Conservation (phyloP, 108 stramenopile species). For the Fragilariopsis cylindrus region DNA sequence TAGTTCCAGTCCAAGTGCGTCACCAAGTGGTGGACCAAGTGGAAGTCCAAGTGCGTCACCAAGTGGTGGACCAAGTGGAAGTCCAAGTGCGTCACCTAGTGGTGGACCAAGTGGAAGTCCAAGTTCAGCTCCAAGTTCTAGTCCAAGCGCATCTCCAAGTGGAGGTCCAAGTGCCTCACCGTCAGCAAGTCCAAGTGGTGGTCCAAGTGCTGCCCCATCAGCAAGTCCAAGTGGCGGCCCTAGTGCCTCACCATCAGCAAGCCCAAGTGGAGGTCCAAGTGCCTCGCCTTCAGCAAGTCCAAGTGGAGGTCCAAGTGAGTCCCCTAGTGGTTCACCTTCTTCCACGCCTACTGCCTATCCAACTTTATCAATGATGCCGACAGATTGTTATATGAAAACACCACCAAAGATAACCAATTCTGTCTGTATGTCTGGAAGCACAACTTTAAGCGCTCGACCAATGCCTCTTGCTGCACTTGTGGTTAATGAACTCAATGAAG, state of each 20-base stretch:
- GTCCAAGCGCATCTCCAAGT: background rate
- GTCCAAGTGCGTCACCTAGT: no score
- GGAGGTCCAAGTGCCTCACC: background rate
- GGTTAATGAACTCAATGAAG: background rate
- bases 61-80: no score
- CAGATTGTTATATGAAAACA: background rate
- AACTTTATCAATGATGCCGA: slow-evolving; percentile 9
- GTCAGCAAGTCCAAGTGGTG: background rate
- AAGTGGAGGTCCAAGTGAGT: background rate
- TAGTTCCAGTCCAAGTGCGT: no score
- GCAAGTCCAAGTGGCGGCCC: background rate
- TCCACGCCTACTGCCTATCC: slow-evolving; percentile 8
- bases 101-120: slow-evolving; percentile 2
- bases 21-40: no score
- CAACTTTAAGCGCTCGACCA: background rate
- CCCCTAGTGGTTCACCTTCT: slow-evolving; percentile 13
- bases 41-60: no score
- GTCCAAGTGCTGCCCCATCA: background rate
- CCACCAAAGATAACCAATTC: slow-evolving; percentile 5
- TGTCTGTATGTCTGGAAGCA: background rate
- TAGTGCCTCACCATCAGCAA: background rate
- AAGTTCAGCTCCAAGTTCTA: background rate
- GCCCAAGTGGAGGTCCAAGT: slow-evolving; percentile 14
- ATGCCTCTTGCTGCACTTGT: slow-evolving; percentile 4
- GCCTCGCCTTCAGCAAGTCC: background rate